phyloP scores from a whole-genome alignment of 306 rosid species.

The Sophora flavescens region DNA sequence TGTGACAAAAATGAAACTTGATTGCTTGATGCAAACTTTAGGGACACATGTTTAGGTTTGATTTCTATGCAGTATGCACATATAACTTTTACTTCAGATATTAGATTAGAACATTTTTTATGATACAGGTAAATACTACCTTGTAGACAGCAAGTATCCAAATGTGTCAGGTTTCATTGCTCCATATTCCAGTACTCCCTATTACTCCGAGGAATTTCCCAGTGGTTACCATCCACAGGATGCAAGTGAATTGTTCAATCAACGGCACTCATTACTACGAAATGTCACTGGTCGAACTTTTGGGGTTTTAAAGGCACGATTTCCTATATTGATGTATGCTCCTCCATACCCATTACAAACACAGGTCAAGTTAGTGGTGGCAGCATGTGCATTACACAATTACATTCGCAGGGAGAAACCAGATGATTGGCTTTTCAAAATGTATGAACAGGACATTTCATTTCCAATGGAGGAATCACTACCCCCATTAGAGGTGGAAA shows the following conservation, averaged over 20 bases:
- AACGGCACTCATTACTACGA: slow-evolving; percentile 72
- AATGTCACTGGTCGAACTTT: slow-evolving; percentile 65
- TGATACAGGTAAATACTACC: slow-evolving; percentile 84
- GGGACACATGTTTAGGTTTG: slow-evolving; percentile 15
- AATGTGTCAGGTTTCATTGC: slow-evolving; percentile 86
- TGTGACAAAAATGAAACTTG: slow-evolving; percentile 22
- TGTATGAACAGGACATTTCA: slow-evolving; percentile 56
- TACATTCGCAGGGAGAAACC: slow-evolving; percentile 78
- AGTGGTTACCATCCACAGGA: slow-evolving; percentile 73
- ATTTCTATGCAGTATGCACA: slow-evolving; percentile 28
- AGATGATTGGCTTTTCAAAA: slow-evolving; percentile 77
- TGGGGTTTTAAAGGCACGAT: slow-evolving; percentile 75
- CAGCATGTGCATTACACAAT: slow-evolving; percentile 84
- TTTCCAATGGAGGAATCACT: slow-evolving; percentile 58
- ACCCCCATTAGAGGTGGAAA: slow-evolving; percentile 54
- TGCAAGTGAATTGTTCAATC: slow-evolving; percentile 80
- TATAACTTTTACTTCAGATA: slow-evolving; percentile 32
- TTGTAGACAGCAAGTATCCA: slow-evolving; percentile 77
- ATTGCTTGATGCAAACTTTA: slow-evolving; percentile 29
- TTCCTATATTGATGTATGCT: slow-evolving; percentile 80
- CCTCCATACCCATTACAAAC: slow-evolving; percentile 91
- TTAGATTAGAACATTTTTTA: slow-evolving; percentile 41
- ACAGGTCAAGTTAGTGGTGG: slow-evolving; percentile 89
- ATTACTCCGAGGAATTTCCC: slow-evolving; percentile 62
- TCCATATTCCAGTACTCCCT: slow-evolving; percentile 70